Conservation (phyloP, 495 filamentous ascomycete genomes). For the Penicillium antarcticum region DNA sequence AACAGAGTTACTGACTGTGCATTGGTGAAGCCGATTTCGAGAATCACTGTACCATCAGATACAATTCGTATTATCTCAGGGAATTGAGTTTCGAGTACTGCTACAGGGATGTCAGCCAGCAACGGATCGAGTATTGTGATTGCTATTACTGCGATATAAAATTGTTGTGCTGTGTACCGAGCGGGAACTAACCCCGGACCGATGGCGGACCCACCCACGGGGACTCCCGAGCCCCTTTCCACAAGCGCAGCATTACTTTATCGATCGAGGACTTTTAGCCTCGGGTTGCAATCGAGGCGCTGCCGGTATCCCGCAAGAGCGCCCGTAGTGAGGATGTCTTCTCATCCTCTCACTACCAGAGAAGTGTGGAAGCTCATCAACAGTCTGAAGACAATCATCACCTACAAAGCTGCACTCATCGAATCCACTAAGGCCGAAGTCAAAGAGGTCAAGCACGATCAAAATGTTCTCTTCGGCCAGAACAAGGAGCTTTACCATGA, state of each 20-base stretch:
- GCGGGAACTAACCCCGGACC: no score
- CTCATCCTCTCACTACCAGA: slow-evolving; percentile 13
- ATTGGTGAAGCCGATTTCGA: no score
- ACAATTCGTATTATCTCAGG: no score
- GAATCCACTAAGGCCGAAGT: slow-evolving; percentile 8
- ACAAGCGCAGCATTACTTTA: slow-evolving; percentile 10
- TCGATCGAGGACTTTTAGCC: slow-evolving; percentile 2
- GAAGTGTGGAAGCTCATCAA: background rate
- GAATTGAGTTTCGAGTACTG: no score
- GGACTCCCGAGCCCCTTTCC: slow-evolving; percentile 10
- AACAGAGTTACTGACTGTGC: no score
- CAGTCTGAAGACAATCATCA: slow-evolving; percentile 13
- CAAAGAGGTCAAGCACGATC: background rate
- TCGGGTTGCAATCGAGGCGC: no score
- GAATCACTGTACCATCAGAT: no score
- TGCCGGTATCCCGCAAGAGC: slow-evolving; percentile 1
- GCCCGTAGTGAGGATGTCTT: slow-evolving; percentile 8
- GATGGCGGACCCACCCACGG: no score
- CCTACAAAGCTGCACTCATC: slow-evolving; percentile 11
- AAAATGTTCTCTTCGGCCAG: slow-evolving; percentile 12
- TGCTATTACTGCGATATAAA: no score
- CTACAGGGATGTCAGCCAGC: no score
- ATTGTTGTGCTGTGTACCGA: no score
- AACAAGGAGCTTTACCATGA: slow-evolving; percentile 16
- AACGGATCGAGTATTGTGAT: no score